Evolutionary conservation across 768 basidiomycete species (phyloP), one percentile per base, ranked within the genome.

Genomic region (Russula earlei): DNA sequence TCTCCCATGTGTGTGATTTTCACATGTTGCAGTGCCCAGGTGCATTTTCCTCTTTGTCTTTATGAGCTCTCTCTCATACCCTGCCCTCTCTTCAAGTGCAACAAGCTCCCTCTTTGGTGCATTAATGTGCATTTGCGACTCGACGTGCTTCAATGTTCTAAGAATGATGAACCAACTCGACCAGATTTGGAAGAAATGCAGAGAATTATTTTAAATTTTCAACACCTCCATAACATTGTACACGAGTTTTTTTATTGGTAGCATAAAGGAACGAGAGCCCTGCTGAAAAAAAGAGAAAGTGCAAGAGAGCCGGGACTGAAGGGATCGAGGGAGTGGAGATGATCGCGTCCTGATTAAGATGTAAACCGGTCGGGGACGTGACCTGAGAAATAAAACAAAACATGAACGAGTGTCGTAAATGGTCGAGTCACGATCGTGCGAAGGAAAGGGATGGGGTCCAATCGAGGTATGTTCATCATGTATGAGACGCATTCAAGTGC

Each of bases 351-450:
- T 58, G 50, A 53, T 58, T 51, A 56, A 47, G 22, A 29, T 50
- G 44, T n/a, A 54, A 20, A 36, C 29, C 37, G 36, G 9, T 8
- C 11, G 22, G 49, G 5, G 38, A 55, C 53, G 52, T 11, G 49
- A 62, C 52, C 52, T 36, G 60, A 12, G 20, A 22, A 46, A n/a
- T 43, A 49, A 48, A 19, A 36, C 29, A 43, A n/a, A 41, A 34
- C 24, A 29, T 48, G 34, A 55, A 61, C 19, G 60, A 62, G 50
- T n/a, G 60, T 55, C 49, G 58, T 60, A 53, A 49, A 49, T 53
- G 56, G 45, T 44, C 38, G 50, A 60, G 37, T 48, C 43, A 60
- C 25, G 22, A 34, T 57, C 31, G 19, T 22, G 22, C 52, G 33
- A 27, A n/a, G 27, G 8, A 33, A 29, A 45, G 20, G 31, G 34